Evolutionary conservation across 768 basidiomycete genomes (phyloP), one percentile per base, ranked within the genome.

Genomic region (Cyclocybe aegerita): DNA sequence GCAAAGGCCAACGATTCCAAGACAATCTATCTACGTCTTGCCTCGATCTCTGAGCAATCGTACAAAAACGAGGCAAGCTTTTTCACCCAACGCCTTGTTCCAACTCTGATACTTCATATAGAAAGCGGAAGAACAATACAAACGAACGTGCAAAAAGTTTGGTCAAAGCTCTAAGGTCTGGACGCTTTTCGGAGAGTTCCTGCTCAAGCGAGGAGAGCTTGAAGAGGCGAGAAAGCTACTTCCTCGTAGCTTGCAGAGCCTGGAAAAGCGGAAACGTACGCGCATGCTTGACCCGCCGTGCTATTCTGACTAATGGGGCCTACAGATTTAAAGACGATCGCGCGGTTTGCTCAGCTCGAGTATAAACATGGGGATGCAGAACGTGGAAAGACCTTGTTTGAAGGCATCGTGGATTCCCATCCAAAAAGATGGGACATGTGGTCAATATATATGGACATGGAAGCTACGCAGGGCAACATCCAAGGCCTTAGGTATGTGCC

Each of bases 391-490:
- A 99, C 96, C 0, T 78, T 99, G 44, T 98, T 97, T 53, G 96
- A 98, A 64, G 97, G 96, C 39, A 91, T 99, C 56, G 74, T 98
- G 39, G 95, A 97, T 69, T 92, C 90, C 10, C 93, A 98, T 72
- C 88, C 93, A 3, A 98, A 95, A 70, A 82, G 93, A 48, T 88
- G 94, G 79, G 94, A 98, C 62, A 72, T 98, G 43, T 98, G 97
- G 96, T 89, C 86, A 36, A 75, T 98, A 43, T 99, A 99, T 69
- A 86, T 98, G 69, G 97, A 99, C 66, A 95, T 97, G 88, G 92
- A 98, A 64, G 86, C 85, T 4, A 78, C 80, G 31, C 86, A 88
- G 66, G 71, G 77, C 10, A 86, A 96, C 66, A 85, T 97, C 23
- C 87, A 88, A 60, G 83, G 80, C 55, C 65, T 93, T 45, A 75